phyloP scores from a whole-genome alignment of 352 stramenopile species.

The Globisporangium spinosum region DNA sequence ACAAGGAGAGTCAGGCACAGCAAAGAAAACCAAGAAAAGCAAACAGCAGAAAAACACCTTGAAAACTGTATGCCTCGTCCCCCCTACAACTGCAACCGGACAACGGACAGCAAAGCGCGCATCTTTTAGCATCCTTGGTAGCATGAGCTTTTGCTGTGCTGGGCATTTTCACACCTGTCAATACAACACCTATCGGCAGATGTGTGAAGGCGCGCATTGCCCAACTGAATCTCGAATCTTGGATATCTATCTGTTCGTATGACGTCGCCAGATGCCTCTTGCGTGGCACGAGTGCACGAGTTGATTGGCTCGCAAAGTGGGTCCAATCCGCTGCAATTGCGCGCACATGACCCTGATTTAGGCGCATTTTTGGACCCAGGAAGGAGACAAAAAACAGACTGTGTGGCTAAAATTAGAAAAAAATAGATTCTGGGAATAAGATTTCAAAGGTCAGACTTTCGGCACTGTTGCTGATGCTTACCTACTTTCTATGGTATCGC shows the following conservation, averaged over 20 bases:
- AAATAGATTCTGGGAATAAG: not conserved
- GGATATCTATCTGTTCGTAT: not conserved
- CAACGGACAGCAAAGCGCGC: not conserved
- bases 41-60: not conserved
- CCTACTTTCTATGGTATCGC: not conserved
- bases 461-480: not conserved
- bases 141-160: not conserved
- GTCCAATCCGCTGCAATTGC: not conserved
- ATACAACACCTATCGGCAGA: too few relatives aligned
- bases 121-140: not conserved
- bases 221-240: not conserved
- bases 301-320: constrained; percentile 8
- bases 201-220: too few relatives aligned
- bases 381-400: not conserved
- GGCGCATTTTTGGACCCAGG: not conserved
- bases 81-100: not conserved
- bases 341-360: not conserved
- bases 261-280: not conserved
- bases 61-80: not conserved
- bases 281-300: not conserved
- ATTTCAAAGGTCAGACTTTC: not conserved
- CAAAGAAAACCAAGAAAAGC: not conserved
- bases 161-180: not conserved
- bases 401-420: not conserved
- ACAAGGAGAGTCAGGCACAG: not conserved